Evolutionary conservation across 768 basidiomycete genomes (phyloP), one percentile per base, ranked within the genome.

Genomic region (Suillus cothurnatus): DNA sequence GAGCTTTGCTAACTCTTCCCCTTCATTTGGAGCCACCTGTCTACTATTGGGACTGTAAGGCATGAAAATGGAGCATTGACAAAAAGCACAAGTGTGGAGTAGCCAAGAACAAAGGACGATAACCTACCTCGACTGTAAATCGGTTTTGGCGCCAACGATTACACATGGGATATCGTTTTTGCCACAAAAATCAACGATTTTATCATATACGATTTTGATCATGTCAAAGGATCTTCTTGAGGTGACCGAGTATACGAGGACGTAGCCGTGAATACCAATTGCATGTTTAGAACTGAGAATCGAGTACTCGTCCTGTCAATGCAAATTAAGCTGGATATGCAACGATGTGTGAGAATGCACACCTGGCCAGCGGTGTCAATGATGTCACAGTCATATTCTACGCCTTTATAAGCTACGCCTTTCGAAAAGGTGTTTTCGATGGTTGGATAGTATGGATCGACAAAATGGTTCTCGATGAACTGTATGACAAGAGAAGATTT

Each of bases 311-410:
- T 99, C 97, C 95, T 95, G 74, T 71, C 11, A 59, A 43, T 12
- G 19, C 57, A 64, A 64, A 32, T 34, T 36, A 19, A 66, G 60
- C 55, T 65, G 31, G 57, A 66, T 67, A 41, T 64, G 49, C 28
- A 52, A 57, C 12, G 31, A 66, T 8, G 41, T 41, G 62, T 11
- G 50, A 43, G 49, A 49, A 62, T 7, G 47, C 86, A 69, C 64
- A 94, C 95, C 88, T 98, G 97, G 34, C 97, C 97, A 60, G 97
- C 97, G 68, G 95, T 97, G 77, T 99, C 97, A 71, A 98, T 94
- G 80, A 99, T 96, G 79, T 97, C 95, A 79, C 95, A 96, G 66
- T 95, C 91, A 73, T 95, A 99, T 72, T 96, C 94, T 38, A 90
- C 84, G 59, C 95, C 96, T 63, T 93, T 93, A 81, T 92, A 91